Conservation (phyloP, 177 flowering plant genomes). For the Vitis hybrid region DNA sequence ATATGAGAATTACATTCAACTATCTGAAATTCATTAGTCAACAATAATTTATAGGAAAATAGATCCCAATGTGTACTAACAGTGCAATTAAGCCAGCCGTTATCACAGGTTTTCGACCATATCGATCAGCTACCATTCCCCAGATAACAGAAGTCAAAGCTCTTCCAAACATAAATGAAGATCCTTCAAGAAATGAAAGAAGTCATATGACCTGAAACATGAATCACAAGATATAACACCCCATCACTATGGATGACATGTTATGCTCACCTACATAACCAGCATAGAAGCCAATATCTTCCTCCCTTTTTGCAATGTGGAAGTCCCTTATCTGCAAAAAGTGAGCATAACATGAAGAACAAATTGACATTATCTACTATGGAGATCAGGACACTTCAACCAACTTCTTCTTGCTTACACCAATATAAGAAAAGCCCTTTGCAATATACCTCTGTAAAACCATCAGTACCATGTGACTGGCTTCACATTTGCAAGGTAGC, state of each 20-base stretch:
- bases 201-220: background rate
- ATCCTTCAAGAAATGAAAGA: conserved; percentile 5
- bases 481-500: too few species aligned
- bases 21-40: too few species aligned
- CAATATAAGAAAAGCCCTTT: too few species aligned
- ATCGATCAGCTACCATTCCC: conserved; percentile 25
- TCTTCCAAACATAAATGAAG: conserved; percentile 24
- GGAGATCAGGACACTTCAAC: too few species aligned
- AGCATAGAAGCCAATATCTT: conserved; percentile 23
- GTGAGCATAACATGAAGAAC: background rate
- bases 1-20: too few species aligned
- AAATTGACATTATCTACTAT: too few species aligned
- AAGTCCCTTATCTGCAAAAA: conserved; percentile 18
- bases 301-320: conserved; percentile 18
- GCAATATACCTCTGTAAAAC: too few species aligned
- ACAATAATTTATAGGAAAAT: background rate
- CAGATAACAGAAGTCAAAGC: conserved; percentile 20
- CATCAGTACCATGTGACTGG: too few species aligned
- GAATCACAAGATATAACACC: background rate
- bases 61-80: conserved; percentile 6
- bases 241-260: too few species aligned
- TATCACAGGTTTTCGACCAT: conserved; percentile 23
- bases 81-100: conserved; percentile 8
- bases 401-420: too few species aligned
- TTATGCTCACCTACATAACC: conserved; percentile 19